Evolutionary conservation across 768 basidiomycete species (phyloP), one percentile per base, ranked within the genome.

Genomic region (Leccinum ochraceum): DNA sequence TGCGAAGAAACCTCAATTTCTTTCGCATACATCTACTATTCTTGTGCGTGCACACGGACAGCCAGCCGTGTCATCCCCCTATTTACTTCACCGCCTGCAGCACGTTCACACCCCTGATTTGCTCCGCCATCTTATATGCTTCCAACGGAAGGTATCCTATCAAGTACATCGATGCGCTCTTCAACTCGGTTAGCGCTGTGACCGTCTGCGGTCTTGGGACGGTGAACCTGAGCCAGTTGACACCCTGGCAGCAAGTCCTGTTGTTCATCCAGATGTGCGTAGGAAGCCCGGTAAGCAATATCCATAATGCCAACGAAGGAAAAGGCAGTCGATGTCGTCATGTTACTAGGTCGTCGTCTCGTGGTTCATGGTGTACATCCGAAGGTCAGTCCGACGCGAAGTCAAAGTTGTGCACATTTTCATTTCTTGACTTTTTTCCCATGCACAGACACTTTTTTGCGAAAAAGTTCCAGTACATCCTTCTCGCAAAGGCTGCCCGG

Each of bases 61-160:
- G 52, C 16, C 37, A 53, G 52, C 16, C 37, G 8, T 22, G 37
- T 52, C 32, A 32, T 53, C 14, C 22, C 55, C 53, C 48, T 52
- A 50, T 54, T 54, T 63, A 53, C 62, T 0, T 42, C 30, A 3
- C 53, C 51, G 30, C 54, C 62, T 66, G 22, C 68, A 92, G 90
- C 67, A 88, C 85, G 6, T 82, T 92, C 69, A 86, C 86, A 0
- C 95, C 95, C 2, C 79, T 97, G 64, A 76, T 95, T 57, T 83
- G 85, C 63, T 90, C 92, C 20, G 86, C 76, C 39, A 86, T 98
- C 56, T 84, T 97, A 68, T 97, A 91, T 68, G 92, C 86, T 24
- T 83, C 83, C 75, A 94, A 94, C 79, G 93, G 90, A 48, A 75
- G 77, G 52, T 83, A 83, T 67, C 86, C 82, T 50, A 82, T 94